Conservation (phyloP, 805 yeast genomes). For the Schwanniomyces occidentalis region DNA sequence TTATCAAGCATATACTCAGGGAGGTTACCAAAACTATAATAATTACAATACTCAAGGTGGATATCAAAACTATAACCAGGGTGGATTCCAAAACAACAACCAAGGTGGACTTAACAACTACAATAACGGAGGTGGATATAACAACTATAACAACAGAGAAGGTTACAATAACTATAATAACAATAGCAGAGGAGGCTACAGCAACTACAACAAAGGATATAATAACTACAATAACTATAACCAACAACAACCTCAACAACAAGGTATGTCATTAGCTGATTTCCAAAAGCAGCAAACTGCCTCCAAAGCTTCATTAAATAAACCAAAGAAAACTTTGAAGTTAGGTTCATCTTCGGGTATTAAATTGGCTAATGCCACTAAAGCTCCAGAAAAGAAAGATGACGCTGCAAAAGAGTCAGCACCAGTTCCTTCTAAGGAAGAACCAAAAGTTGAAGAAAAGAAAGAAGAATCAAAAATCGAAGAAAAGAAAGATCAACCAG, state of each 20-base stretch:
- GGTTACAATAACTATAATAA: conserved; percentile 18
- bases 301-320: conserved; percentile 38
- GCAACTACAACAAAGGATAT: conserved; percentile 17
- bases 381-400: conserved; percentile 31
- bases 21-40: conserved; percentile 19
- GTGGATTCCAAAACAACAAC: conserved; percentile 17
- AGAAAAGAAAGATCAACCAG: conserved; percentile 15
- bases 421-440: conserved; percentile 9
- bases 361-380: conserved; percentile 57
- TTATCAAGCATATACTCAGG: conserved; percentile 13
- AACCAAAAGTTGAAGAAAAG: conserved; percentile 12
- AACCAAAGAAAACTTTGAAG: conserved; percentile 68
- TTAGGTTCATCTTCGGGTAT: conserved; percentile 65
- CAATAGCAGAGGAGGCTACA: conserved; percentile 17
- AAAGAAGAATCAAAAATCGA: conserved; percentile 1
- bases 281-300: conserved; percentile 68
- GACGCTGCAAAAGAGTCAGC: conserved; percentile 23
- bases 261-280: conserved; percentile 73
- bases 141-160: conserved; percentile 10
- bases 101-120: conserved; percentile 21
- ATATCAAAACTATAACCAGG: conserved; percentile 21
- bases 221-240: conserved; percentile 17
- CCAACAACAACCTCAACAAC: conserved; percentile 24
- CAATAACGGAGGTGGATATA: conserved; percentile 19
- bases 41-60: conserved; percentile 19